Base-by-base conservation (phyloP, 495 filamentous ascomycete genomes). In the Chaetomium tenue region DNA sequence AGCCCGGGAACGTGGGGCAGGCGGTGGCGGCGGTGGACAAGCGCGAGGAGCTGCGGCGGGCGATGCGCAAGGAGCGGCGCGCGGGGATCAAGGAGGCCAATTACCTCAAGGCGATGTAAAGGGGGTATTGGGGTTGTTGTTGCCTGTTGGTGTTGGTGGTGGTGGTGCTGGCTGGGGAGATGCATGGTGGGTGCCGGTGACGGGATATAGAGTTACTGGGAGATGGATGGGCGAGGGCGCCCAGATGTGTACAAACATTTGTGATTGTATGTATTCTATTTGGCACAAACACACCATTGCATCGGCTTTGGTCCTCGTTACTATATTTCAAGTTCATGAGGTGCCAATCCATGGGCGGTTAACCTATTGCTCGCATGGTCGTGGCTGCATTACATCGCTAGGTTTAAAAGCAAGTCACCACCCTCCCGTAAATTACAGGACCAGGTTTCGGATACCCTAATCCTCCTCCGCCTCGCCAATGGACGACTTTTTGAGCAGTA, bases 71-170 rank as follows among this genome's bases (percentile, higher is more conserved):
- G 66, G 87, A 91, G 67, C 83, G 91, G 71, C 86, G 89, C 71
- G 87, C 83, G 66, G 82, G 79, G 68, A 97, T 98, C 69, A 94
- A 93, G 82, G 94, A 98, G 79, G 82, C 70, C 61, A 98, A 98
- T 79, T 98, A 94, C 84, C 84, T 98, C 79, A 89, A 87, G 81
- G 83, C 86, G 20, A 89, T 95, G 84, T 87, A 83, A 75, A 75
- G 26, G n/a, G n/a, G n/a, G n/a, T n/a, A n/a, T n/a, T n/a, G n/a
- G n/a, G n/a, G n/a, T n/a, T n/a, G n/a, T n/a, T n/a, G n/a, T n/a
- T n/a, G n/a, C n/a, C n/a, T n/a, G n/a, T n/a, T n/a, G 48, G 12
- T 61, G 22, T 46, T 46, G 5, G 12, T 22, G 15, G 16, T 25
- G 25, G 26, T n/a, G 25, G 44, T 22, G 25, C 8, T 47, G 9